Percentiles rank a stretch among this genome's conserved stretches.
phyloP scores from a whole-genome alignment of 2,329 filamentous ascomycete genomes.

The Albophoma yamanashiensis region DNA sequence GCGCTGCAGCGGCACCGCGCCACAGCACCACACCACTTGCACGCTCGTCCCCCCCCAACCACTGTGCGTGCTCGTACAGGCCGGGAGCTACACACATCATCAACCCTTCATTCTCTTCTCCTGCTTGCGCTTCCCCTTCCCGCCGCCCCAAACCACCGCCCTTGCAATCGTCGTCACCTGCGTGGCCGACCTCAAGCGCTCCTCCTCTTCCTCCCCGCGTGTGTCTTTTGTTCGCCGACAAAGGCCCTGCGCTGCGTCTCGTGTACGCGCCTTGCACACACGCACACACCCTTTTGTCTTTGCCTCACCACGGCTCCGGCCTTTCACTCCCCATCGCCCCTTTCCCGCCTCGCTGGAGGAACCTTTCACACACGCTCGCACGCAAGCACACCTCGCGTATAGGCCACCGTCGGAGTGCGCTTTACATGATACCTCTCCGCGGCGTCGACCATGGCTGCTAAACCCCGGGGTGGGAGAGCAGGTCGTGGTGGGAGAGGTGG shows the following conservation, averaged over 20 bases:
- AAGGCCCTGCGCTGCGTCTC: neutral
- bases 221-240: neutral
- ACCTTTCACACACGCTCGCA: neutral
- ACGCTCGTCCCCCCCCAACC: neutral
- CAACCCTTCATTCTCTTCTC: neutral
- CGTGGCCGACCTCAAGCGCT: neutral
- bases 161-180: neutral
- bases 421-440: neutral
- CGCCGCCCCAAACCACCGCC: neutral
- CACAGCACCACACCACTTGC: neutral
- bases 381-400: neutral
- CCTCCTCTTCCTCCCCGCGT: neutral
- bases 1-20: neutral
- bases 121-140: neutral
- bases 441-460: neutral
- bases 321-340: neutral
- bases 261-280: neutral
- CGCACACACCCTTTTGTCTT: neutral
- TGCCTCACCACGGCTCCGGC: neutral
- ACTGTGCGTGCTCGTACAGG: neutral
- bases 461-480: neutral
- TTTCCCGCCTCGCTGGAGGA: neutral
- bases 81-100: neutral
- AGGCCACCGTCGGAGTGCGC: neutral
- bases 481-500: neutral